Evolutionary conservation across 2,329 filamentous ascomycete species (phyloP), one percentile per base, ranked within the genome.

Genomic region (Trichoderma sp.): DNA sequence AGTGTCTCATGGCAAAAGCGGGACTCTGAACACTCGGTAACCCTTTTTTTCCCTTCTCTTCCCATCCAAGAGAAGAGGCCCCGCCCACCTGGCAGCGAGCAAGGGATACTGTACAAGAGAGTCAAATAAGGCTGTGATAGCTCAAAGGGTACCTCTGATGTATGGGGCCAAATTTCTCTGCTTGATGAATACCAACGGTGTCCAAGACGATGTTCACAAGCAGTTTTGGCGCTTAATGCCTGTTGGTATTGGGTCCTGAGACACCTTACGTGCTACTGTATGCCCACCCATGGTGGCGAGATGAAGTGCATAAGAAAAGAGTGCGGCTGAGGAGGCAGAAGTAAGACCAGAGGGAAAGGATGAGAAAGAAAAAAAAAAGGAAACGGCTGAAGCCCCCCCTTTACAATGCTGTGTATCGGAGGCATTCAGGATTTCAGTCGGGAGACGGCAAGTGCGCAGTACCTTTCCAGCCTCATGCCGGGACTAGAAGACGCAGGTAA

Each of bases 11-110:
- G 54, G 64, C 54, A 66, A 66, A 49, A 66, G 64, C 64, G 64
- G 64, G 64, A 66, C 64, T 66, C 64, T 66, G 64, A 59, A 63
- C 66, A 61, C 49, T 68, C 66, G 58, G 66, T 68, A 61, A 68
- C 66, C 66, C 58, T 68, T 68, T 64, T 64, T 26, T 64, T 49
- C 16, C 37, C 14, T n/a, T 56, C 37, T 58, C 43, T 46, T 66
- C 6, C 37, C 63, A 37, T 43, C 54, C 39, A 49, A 58, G 46
- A 39, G 37, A 51, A 28, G 13, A 51, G 6, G 52, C 67, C 67
- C 67, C 60, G 52, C 67, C 67, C 66, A 46, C 58, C 34, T 56
- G 34, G 61, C 39, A 51, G 64, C 54, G 18, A 59, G 34, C 56
- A 59, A 66, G 64, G 64, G 64, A 59, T 43, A 43, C 6, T 26